A percentile compares a stretch with the other conserved stretches of the same genome.
These are phyloP conservation scores for Talaromyces adpressus DNA, from an alignment of 495 filamentous ascomycete genomes.

Conservation along the genomic window DNA sequence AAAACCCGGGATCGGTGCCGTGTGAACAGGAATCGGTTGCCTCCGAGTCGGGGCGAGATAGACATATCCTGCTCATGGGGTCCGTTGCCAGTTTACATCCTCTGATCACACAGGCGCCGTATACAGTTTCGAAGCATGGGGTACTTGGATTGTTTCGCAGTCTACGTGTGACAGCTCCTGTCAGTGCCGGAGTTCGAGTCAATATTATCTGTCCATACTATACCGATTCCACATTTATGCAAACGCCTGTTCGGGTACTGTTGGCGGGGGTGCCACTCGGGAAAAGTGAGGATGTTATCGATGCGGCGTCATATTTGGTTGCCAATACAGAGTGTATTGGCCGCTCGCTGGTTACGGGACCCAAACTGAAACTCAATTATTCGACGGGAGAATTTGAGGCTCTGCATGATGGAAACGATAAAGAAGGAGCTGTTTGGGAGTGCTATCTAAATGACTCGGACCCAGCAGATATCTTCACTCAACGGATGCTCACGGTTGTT, in stretches of 20 bases:
- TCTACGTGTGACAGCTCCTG: constrained; percentile 39
- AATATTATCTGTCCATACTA: constrained; percentile 62
- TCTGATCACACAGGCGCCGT: constrained; percentile 33
- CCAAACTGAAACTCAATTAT: constrained; percentile 32
- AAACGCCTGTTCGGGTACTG: constrained; percentile 27
- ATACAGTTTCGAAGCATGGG: constrained; percentile 56
- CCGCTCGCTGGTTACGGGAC: constrained; percentile 47
- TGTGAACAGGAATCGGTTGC: constrained; percentile 13
- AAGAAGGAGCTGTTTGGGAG: constrained; percentile 46
- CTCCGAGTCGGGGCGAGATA: constrained; percentile 12
- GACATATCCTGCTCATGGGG: constrained; percentile 19
- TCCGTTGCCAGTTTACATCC: constrained; percentile 18
- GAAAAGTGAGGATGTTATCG: constrained; percentile 47
- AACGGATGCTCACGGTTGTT: constrained; percentile 37
- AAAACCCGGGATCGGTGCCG: constrained; percentile 17
- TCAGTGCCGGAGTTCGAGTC: constrained; percentile 40
- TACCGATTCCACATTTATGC: constrained; percentile 54
- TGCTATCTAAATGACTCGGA: constrained; percentile 52
- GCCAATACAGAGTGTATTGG: constrained; percentile 45
- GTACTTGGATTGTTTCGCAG: constrained; percentile 56
- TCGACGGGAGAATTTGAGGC: neutral
- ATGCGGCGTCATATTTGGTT: constrained; percentile 37
- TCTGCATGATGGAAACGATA: constrained; percentile 14
- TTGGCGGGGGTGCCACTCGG: constrained; percentile 48
- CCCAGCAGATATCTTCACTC: constrained; percentile 42